A percentile compares a stretch with the other conserved stretches of the same genome.
phyloP scores from a whole-genome alignment of 192 early-diverging fungal species.

The Coemansia sp. region DNA sequence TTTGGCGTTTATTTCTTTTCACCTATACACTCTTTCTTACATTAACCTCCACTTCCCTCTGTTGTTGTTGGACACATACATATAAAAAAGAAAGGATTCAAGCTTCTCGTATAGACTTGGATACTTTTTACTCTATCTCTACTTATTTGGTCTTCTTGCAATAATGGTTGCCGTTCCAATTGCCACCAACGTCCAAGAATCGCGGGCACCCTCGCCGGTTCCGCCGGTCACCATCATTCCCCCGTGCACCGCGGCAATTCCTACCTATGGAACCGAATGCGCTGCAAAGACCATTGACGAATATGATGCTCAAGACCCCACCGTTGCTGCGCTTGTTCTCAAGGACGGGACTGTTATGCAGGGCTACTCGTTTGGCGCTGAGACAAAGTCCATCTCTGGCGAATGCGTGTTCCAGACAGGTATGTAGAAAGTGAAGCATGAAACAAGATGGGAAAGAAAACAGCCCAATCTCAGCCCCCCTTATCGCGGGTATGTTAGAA shows the following conservation, averaged over 20 bases:
- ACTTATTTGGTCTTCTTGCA: background rate
- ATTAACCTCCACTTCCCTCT: too few species aligned
- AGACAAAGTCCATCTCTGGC: constrained; percentile 80
- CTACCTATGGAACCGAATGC: constrained; percentile 40
- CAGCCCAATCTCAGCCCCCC: background rate
- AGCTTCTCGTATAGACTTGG: background rate
- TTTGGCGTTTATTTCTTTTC: background rate
- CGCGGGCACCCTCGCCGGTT: constrained; percentile 44
- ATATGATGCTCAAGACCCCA: constrained; percentile 33
- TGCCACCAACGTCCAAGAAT: constrained; percentile 52
- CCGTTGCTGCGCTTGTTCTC: constrained; percentile 72
- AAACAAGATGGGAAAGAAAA: constrained; percentile 1
- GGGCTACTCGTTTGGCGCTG: constrained; percentile 95
- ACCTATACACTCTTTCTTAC: background rate
- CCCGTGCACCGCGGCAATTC: constrained; percentile 48
- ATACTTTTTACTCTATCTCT: too few species aligned
- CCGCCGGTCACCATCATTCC: constrained; percentile 29
- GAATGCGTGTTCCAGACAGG: constrained; percentile 99
- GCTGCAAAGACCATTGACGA: constrained; percentile 45
- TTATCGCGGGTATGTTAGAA: constrained; percentile 1
- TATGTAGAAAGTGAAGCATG: constrained; percentile 37
- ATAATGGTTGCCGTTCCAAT: constrained; percentile 47
- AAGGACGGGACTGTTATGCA: constrained; percentile 84
- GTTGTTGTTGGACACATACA: background rate
- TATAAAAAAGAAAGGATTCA: background rate